A percentile compares a stretch with the other conserved stretches of the same genome.
Conservation (phyloP, 176 grass and related monocot species). For the Oryza longistaminata region DNA sequence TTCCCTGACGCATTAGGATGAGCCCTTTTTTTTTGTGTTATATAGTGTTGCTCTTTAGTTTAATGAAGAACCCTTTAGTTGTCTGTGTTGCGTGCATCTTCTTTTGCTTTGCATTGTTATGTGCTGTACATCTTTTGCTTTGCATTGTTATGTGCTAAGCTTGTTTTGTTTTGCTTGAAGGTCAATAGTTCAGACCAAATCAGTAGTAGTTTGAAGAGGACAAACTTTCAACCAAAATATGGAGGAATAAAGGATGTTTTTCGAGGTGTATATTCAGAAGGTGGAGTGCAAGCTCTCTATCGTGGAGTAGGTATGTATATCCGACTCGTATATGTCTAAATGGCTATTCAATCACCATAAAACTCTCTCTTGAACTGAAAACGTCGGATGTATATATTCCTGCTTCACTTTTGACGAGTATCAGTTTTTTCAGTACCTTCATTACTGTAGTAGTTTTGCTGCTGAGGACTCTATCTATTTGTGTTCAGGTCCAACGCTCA, state of each 20-base stretch:
- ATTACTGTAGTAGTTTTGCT: background rate
- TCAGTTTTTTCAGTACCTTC: slow-evolving; percentile 4
- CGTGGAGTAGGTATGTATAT: slow-evolving; percentile 82
- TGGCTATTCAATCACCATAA: background rate
- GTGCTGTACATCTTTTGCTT: no score
- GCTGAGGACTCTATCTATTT: slow-evolving; percentile 8
- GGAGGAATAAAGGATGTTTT: slow-evolving; percentile 86
- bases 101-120: background rate
- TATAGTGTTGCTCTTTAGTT: background rate
- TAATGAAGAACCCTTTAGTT: background rate
- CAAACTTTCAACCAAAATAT: slow-evolving; percentile 57
- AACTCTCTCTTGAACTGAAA: background rate
- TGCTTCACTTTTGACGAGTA: background rate
- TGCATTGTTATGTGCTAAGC: background rate
- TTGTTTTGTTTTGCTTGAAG: slow-evolving; percentile 41
- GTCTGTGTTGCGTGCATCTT: background rate
- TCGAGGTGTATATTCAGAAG: slow-evolving; percentile 77
- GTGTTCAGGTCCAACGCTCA: slow-evolving; percentile 73
- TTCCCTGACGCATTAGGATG: background rate
- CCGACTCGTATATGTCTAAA: background rate
- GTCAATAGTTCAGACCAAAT: slow-evolving; percentile 53
- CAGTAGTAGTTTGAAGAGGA: slow-evolving; percentile 53
- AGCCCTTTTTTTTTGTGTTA: background rate
- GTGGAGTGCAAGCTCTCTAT: slow-evolving; percentile 77
- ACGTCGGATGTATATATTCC: background rate